Evolutionary conservation across 306 rosid genomes (phyloP).

Genomic region (Herpetospermum pedunculosum): DNA sequence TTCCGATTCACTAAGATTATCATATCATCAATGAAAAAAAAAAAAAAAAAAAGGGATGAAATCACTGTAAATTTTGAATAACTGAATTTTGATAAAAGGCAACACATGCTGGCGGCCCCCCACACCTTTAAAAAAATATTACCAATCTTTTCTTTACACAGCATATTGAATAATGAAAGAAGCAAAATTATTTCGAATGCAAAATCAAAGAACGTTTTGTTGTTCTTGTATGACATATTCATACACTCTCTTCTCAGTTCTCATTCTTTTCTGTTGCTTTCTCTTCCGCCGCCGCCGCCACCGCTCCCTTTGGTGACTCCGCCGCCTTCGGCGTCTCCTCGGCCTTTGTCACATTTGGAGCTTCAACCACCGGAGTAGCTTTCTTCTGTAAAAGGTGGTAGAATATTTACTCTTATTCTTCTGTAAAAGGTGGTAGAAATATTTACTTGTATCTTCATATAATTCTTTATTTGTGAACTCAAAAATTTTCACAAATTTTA

Average conservation of each 20-base stretch:
- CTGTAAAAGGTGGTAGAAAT: too few species aligned
- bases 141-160: neutral
- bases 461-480: too few species aligned
- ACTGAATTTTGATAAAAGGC: neutral
- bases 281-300: neutral
- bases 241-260: neutral
- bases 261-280: neutral
- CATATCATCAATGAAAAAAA: neutral
- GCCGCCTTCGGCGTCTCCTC: neutral
- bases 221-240: neutral
- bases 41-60: too few species aligned
- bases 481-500: neutral
- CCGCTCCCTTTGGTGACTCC: neutral
- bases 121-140: neutral
- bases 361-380: neutral
- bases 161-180: neutral
- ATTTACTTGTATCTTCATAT: too few species aligned
- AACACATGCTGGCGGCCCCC: neutral
- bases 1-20: too few species aligned
- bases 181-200: neutral
- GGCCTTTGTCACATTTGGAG: neutral
- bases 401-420: too few species aligned
- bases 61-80: neutral
- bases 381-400: neutral
- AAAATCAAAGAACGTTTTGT: neutral